A percentile compares a stretch with the other conserved stretches of the same genome.
Evolutionary conservation across 805 yeast species (phyloP).

Genomic region (Kluyveromyces lactis): DNA sequence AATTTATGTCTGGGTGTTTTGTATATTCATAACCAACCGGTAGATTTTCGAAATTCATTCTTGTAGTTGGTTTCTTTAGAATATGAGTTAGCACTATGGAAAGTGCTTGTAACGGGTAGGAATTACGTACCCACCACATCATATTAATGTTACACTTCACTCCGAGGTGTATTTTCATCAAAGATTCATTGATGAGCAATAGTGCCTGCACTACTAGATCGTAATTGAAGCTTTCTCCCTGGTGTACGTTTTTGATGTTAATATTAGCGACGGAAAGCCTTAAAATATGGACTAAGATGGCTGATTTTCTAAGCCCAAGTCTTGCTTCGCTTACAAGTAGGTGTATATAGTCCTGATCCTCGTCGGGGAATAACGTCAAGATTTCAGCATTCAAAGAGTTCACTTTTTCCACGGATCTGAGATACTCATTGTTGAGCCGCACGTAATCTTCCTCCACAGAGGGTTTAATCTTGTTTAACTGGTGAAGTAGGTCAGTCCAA

Average conservation of each 20-base stretch:
- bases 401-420: background rate
- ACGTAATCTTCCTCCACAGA: background rate
- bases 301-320: slow-evolving; percentile 1
- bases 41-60: background rate
- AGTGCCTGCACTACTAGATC: background rate
- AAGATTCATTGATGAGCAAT: slow-evolving; percentile 1
- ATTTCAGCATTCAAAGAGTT: background rate
- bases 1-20: background rate
- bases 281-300: slow-evolving; percentile 1
- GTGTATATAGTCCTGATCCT: background rate
- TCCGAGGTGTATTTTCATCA: background rate
- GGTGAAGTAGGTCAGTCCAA: background rate
- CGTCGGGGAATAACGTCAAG: background rate
- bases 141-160: background rate
- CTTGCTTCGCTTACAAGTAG: background rate
- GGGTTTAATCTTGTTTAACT: background rate
- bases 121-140: background rate
- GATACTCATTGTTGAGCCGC: background rate
- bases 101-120: slow-evolving; percentile 2
- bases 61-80: background rate
- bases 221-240: background rate
- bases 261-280: background rate
- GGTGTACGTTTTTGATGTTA: background rate
- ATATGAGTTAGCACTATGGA: slow-evolving; percentile 2
- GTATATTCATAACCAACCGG: background rate